A percentile compares a stretch with the other conserved stretches of the same genome.
phyloP scores from a whole-genome alignment of 116 monocot genomes.

The Cymodocea nodosa region DNA sequence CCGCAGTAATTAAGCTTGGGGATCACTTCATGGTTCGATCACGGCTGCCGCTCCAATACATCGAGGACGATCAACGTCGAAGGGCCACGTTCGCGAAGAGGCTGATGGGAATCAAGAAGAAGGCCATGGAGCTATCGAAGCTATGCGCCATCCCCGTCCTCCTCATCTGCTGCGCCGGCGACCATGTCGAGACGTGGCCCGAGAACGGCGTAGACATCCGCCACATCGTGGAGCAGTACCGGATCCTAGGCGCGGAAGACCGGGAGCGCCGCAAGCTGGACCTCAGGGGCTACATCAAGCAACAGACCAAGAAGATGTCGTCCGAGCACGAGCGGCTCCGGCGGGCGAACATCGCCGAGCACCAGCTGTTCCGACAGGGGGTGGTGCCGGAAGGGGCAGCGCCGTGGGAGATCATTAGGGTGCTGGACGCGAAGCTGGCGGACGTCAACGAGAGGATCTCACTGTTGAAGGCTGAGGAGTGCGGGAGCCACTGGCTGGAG shows the following conservation, averaged over 20 bases:
- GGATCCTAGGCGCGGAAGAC: not conserved
- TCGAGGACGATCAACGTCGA: constrained; percentile 6
- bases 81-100: constrained; percentile 12
- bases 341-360: not conserved
- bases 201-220: not conserved
- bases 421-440: constrained; percentile 1
- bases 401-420: not conserved
- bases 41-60: not conserved
- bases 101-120: constrained; percentile 14
- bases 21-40: constrained; percentile 9
- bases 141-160: constrained; percentile 10
- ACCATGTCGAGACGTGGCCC: constrained; percentile 8
- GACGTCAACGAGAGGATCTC: constrained; percentile 3
- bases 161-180: not conserved
- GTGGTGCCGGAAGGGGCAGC: not conserved
- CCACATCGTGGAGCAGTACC: constrained; percentile 1
- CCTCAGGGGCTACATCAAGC: too few species aligned
- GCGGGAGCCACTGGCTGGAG: not conserved
- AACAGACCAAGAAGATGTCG: constrained; percentile 5
- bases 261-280: not conserved
- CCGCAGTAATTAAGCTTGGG: too few species aligned
- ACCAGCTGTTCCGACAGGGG: too few species aligned
- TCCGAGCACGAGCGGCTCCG: not conserved
- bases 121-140: constrained; percentile 10
- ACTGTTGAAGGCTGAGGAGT: not conserved